A percentile compares a stretch with the other conserved stretches of the same genome.
Evolutionary conservation across 1,139 yeast genomes (phyloP).

Genomic region (Kodamaea anthophila): DNA sequence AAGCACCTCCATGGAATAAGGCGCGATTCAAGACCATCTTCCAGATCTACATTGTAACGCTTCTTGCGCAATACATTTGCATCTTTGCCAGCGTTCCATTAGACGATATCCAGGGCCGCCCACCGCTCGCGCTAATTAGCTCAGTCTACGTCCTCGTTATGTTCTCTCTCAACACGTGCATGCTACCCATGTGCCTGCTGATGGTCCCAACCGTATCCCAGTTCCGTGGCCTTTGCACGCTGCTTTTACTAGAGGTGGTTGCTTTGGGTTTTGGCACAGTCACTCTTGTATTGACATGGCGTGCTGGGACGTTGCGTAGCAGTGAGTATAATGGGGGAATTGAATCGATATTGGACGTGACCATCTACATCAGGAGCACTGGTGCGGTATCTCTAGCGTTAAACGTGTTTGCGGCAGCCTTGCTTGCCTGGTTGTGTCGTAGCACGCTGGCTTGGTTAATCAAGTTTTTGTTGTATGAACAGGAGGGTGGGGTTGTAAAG

Average conservation of each 20-base stretch:
- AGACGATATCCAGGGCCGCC: slow-evolving; percentile 6
- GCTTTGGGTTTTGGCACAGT: slow-evolving; percentile 17
- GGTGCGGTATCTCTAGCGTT: slow-evolving; percentile 9
- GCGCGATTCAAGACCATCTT: slow-evolving; percentile 1
- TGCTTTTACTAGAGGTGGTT: slow-evolving; percentile 24
- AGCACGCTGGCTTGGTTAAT: slow-evolving; percentile 3
- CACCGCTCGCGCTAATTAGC: slow-evolving; percentile 3
- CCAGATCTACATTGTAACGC: slow-evolving; percentile 4
- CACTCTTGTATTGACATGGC: slow-evolving; percentile 17
- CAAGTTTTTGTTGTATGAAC: slow-evolving; percentile 1
- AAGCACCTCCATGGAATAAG: slow-evolving; percentile 42
- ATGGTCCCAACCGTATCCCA: slow-evolving; percentile 5
- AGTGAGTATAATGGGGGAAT: slow-evolving; percentile 16
- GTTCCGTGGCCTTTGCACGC: slow-evolving; percentile 5
- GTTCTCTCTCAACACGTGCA: slow-evolving; percentile 4
- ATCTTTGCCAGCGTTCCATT: slow-evolving; percentile 7
- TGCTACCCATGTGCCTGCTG: slow-evolving; percentile 6
- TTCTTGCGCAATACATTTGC: slow-evolving; percentile 6
- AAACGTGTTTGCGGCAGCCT: slow-evolving; percentile 8
- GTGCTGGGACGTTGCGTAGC: slow-evolving; percentile 21
- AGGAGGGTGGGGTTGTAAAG: slow-evolving; percentile 2
- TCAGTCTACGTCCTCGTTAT: slow-evolving; percentile 4
- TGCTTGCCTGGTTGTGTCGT: slow-evolving; percentile 5
- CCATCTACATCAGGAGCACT: slow-evolving; percentile 18
- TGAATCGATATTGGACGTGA: slow-evolving; percentile 19